Base-by-base conservation (phyloP, 257 asterid species). In the Jacaranda copaia region DNA sequence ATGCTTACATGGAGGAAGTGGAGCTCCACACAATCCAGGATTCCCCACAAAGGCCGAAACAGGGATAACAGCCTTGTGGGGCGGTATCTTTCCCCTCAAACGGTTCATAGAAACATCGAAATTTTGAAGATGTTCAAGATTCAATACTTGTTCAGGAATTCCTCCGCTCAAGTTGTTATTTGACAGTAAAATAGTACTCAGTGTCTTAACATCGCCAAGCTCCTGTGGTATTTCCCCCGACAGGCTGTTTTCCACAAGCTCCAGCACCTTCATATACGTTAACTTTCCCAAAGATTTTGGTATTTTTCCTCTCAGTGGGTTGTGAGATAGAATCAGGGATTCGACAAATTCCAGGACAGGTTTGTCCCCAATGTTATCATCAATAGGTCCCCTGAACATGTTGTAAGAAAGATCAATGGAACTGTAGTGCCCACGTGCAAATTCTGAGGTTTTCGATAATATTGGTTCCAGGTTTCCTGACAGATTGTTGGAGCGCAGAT, bases 21-120 rank as follows among this genome's bases (percentile, higher is more conserved):
- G 98, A 70, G 80, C 59, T 52, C 98, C 98, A 83, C 97, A 91
- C 81, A 93, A 76, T 18, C 91, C 93, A 75, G 73, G 57, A 79
- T 93, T 93, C 32, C 87, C 85, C 25, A 19, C 43, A 73, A 93
- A 91, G 0, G 87, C 81, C 6, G 88, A 75, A 6, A 56, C 82
- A 2, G 97, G 89, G 13, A 93, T 76, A 10, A 6, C 61, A 3
- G 59, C 51, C 71, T 59, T 80, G 36, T 89, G 94, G 0, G 85
- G 76, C 64, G 98, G 98, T 45, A 93, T 91, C 58, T 38, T 49
- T 55, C 98, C 96, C 1, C 79, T 88, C 77, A 91, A 72, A 14
- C 78, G 53, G 65, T 91, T 93, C 15, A 46, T 55, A 1, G 97
- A 88, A 8, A 87, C 94, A 68, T 87, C 78, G 65, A 93, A 86